These are phyloP conservation scores for Pleochaeta shiraiana DNA, from an alignment of 2,329 filamentous ascomycete genomes.

Conservation along the genomic window DNA sequence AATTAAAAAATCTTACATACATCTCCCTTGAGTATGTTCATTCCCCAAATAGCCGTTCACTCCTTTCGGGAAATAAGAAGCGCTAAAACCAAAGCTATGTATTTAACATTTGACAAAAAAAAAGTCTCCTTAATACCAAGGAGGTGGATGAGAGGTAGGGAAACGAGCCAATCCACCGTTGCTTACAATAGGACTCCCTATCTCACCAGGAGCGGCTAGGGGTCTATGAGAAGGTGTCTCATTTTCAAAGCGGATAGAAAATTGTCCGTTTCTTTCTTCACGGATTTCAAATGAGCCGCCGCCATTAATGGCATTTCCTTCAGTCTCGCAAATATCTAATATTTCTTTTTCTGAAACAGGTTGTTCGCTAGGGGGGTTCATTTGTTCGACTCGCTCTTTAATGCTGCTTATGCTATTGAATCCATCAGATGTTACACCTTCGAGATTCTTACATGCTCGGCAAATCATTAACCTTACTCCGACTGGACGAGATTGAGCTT, in stretches of 20 bases:
- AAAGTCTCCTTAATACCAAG: conserved; percentile 12
- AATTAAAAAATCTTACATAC: background rate
- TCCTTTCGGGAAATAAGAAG: conserved; percentile 1
- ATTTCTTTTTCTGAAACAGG: conserved; percentile 41
- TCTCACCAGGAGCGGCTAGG: conserved; percentile 41
- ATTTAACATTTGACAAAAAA: conserved; percentile 8
- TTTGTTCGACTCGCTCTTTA: conserved; percentile 38
- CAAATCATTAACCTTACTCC: conserved; percentile 54
- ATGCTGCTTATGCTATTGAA: conserved; percentile 49
- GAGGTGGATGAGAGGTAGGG: conserved; percentile 10
- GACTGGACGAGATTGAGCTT: conserved; percentile 40
- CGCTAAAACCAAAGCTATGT: background rate
- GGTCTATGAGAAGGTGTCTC: conserved; percentile 23
- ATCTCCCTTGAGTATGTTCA: background rate
- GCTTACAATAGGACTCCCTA: conserved; percentile 40
- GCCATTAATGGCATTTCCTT: conserved; percentile 68
- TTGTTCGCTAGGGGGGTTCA: conserved; percentile 27
- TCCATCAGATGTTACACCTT: conserved; percentile 28
- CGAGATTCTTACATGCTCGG: conserved; percentile 48
- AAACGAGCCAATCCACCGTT: conserved; percentile 13
- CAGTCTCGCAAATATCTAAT: conserved; percentile 64
- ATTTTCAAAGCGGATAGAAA: conserved; percentile 31
- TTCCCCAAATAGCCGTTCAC: background rate
- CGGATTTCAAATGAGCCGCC: conserved; percentile 60
- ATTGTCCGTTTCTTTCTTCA: conserved; percentile 11